Base-by-base conservation (phyloP, 495 filamentous ascomycete species). In the Neurospora intermedia region DNA sequence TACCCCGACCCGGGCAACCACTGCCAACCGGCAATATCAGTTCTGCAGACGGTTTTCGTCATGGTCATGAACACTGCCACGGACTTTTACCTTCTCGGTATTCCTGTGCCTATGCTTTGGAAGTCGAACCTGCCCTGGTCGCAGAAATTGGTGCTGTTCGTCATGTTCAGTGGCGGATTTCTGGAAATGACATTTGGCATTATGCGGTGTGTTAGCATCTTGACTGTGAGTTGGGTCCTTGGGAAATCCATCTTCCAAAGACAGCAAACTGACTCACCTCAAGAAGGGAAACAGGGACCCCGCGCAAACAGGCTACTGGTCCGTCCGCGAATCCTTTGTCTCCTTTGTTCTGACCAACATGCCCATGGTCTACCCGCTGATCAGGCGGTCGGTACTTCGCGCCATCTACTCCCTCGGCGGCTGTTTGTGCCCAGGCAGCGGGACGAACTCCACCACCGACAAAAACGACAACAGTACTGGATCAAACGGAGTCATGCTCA, bases 271-370 rank as follows among this genome's bases (percentile, higher is more conserved):
- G 20, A 48, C 69, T 13, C 4, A 4, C 31, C 39, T 27, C 43
- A 10, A 80, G 79, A 69, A 75, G 11, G 82, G 82, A 31, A 84
- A 87, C 76, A 82, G 82, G 71, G 85, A 86, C 70, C 77, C 83
- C 43, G 75, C 78, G 16, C 84, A 88, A 82, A 87, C 87, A 9
- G 87, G 88, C 46, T 85, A 83, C 81, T 91, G 89, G 89, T 87
- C 89, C 69, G 85, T 87, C 74, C 88, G 88, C 69, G 89, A 90
- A 74, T 89, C 88, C 43, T 90, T 91, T 74, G 86, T 90, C 69
- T 87, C 87, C 3, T 84, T 89, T 40, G 77, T 89, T 38, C 84
- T 90, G 71, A 85, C 85, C 74, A 91, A 90, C 77, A 77, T 86
- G 27, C 89, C 89, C 8, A 89, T 90, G 85, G 81, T 91, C 43